Conservation (phyloP, 2,329 filamentous ascomycete species). For the Nigrospora oryzae region DNA sequence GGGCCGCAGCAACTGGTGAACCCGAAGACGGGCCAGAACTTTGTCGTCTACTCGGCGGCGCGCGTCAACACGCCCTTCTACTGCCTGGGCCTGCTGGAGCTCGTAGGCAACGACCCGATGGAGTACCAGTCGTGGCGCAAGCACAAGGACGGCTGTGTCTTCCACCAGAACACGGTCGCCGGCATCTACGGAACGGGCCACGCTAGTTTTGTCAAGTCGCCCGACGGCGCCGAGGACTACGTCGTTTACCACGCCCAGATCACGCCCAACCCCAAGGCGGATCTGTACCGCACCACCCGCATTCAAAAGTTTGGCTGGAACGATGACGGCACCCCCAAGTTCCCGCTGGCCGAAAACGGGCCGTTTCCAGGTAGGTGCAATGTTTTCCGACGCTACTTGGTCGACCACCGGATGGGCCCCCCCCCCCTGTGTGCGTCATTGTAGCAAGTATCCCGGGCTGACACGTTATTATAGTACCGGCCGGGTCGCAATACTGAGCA, state of each 20-base stretch:
- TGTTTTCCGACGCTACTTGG: too few relatives aligned
- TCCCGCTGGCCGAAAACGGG: constrained; percentile 23
- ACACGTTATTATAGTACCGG: too few relatives aligned
- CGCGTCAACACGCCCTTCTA: constrained; percentile 27
- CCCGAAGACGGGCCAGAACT: constrained; percentile 24
- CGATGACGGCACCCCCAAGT: constrained; percentile 22
- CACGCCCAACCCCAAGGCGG: constrained; percentile 19
- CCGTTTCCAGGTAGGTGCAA: constrained; percentile 11
- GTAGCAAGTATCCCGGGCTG: too few relatives aligned
- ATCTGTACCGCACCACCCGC: constrained; percentile 22
- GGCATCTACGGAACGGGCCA: constrained; percentile 25
- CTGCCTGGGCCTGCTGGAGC: constrained; percentile 25
- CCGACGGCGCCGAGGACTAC: constrained; percentile 22
- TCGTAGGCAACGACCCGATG: constrained; percentile 25
- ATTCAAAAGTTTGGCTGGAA: constrained; percentile 25
- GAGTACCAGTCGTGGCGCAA: constrained; percentile 25
- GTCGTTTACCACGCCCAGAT: constrained; percentile 26
- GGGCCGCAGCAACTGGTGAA: constrained; percentile 26
- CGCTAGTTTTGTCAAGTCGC: constrained; percentile 24
- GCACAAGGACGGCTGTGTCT: constrained; percentile 22
- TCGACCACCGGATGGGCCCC: too few relatives aligned
- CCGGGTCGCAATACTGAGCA: too few relatives aligned
- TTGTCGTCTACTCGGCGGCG: constrained; percentile 26
- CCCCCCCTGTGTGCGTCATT: too few relatives aligned
- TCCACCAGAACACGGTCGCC: constrained; percentile 22